Evolutionary conservation across 2,329 filamentous ascomycete genomes (phyloP), one percentile per base, ranked within the genome.

Genomic region (Aspergillus proliferans): DNA sequence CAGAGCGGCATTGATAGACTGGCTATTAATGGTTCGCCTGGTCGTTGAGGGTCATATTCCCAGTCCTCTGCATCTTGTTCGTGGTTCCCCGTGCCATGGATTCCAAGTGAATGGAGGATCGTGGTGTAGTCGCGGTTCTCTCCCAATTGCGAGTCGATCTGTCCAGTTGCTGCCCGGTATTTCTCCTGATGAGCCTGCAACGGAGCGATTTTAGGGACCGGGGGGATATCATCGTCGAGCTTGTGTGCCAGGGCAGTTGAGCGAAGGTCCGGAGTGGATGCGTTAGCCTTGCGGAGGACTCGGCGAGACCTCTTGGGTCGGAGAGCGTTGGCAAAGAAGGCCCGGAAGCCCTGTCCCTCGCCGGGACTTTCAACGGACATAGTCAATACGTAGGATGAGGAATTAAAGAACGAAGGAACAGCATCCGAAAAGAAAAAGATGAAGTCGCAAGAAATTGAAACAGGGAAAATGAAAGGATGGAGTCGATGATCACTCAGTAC

Each of bases 1-100:
- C 79, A 82, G 3, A 80, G 51, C 3, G 63, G 59, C 1, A 65
- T 53, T 3, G 77, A 62, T 12, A 82, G 59, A 39, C 68, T 74
- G 1, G 70, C 70, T 30, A 81, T 67, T 14, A 73, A 59, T 6
- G 56, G 55, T 47, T 80, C 75, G 6, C 57, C 71, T 2, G 63
- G 66, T 3, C 61, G 55, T 47, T 60, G 62, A 50, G 48, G 52
- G 42, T 55, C 62, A 47, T 58, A 46, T 6, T 58, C 40, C 9
- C 47, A 19, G 14, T 56, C 46, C 9, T 46, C 19, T 34, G 30
- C 50, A 33, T 52, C 45, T 6, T 50, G 48, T 22, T 52, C 53
- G 42, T 51, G 54, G 33, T 52, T 53, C 10, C 67, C 65, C 22
- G 60, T 56, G 24, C 68, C 67, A 10, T 63, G 54, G 22, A 67